Percentiles rank a stretch among this genome's conserved stretches.
phyloP scores from a whole-genome alignment of 352 stramenopile genomes.

The Globisporangium echinulatum region DNA sequence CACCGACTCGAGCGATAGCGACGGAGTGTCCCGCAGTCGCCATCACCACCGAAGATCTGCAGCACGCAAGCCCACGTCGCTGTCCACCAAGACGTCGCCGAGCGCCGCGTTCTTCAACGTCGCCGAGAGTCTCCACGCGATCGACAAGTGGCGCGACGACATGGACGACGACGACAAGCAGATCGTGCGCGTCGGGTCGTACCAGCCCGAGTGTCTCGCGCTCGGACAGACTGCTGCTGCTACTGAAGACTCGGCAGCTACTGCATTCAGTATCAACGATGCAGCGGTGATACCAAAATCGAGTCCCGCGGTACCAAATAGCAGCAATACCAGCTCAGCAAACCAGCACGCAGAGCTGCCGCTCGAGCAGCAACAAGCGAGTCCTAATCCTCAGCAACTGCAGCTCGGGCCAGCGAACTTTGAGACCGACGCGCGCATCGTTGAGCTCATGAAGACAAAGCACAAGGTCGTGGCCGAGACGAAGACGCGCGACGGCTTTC shows the following conservation, averaged over 20 bases:
- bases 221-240: slow-evolving; percentile 4
- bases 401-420: slow-evolving; percentile 34
- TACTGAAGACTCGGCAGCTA: neutral
- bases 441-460: slow-evolving; percentile 48
- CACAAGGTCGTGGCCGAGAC: slow-evolving; percentile 30
- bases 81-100: slow-evolving; percentile 12
- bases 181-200: slow-evolving; percentile 20
- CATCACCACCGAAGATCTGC: neutral
- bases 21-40: slow-evolving; percentile 39
- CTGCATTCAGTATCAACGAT: neutral
- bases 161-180: slow-evolving; percentile 41
- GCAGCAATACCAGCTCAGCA: neutral
- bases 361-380: neutral
- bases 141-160: slow-evolving; percentile 68
- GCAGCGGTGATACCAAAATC: neutral
- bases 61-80: slow-evolving; percentile 7
- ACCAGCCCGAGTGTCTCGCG: slow-evolving; percentile 26
- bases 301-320: too few species aligned
- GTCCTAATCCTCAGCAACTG: neutral
- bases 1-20: slow-evolving; percentile 32
- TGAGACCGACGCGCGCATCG: slow-evolving; percentile 35
- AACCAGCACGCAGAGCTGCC: slow-evolving; percentile 9
- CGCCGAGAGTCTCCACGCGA: slow-evolving; percentile 56
- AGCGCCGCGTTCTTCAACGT: slow-evolving; percentile 65
- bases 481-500: slow-evolving; percentile 73